Percentiles rank a stretch among this genome's conserved stretches.
These are phyloP conservation scores for Paratinospora sagittata DNA, from an alignment of 164 flowering plant genomes.

Conservation along the genomic window DNA sequence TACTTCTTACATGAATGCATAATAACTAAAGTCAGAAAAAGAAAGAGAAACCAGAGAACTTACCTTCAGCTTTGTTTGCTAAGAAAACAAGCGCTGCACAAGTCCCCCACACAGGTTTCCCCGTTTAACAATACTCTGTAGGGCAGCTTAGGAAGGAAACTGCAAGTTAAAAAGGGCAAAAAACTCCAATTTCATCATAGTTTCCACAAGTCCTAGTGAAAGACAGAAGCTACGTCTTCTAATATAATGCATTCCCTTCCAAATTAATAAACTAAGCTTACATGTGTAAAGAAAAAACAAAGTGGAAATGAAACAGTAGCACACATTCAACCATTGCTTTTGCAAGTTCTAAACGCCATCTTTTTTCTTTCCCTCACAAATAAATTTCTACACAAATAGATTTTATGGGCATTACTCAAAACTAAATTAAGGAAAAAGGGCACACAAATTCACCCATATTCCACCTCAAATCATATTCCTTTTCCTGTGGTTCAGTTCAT, in stretches of 20 bases:
- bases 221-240: not conserved
- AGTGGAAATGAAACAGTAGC: no score
- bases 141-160: conserved; percentile 97
- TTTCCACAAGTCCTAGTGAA: not conserved
- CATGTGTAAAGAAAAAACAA: not conserved
- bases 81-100: conserved; percentile 97
- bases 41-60: no score
- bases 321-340: no score
- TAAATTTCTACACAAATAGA: not conserved
- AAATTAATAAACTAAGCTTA: not conserved
- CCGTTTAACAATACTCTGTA: conserved; percentile 82
- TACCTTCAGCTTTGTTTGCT: conserved; percentile 77
- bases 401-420: not conserved
- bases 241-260: not conserved
- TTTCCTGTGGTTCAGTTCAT: no score
- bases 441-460: not conserved
- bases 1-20: no score
- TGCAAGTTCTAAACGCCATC: no score
- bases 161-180: conserved; percentile 19
- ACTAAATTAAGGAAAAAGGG: not conserved
- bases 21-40: not conserved
- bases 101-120: conserved; percentile 99
- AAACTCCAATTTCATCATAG: not conserved
- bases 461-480: not conserved
- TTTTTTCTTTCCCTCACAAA: not conserved